Evolutionary conservation across 2,329 filamentous ascomycete species (phyloP), one percentile per base, ranked within the genome.

Genomic region (Colletotrichum cuscutae): DNA sequence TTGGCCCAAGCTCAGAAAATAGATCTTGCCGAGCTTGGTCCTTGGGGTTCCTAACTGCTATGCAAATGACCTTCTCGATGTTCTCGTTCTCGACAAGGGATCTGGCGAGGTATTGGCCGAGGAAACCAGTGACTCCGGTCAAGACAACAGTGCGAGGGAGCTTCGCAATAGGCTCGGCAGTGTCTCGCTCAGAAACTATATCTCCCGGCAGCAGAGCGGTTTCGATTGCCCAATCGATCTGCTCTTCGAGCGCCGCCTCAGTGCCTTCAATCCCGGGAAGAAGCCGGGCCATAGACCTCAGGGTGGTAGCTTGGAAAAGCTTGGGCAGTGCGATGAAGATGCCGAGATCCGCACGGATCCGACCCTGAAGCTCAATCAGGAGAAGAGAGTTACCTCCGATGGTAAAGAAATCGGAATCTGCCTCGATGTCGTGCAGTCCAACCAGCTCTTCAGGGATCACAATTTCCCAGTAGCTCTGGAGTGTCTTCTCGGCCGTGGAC

Each of bases 381-480:
- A 82, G 76, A 1, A 84, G 68, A 1, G 82, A 84, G 62, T 79
- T 83, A 5, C 82, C 83, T 22, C 83, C 83, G 3, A 79, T 63
- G 1, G 72, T 53, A 72, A 84, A 84, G 75, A 85, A 84, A 75
- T 84, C 79, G 0, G 82, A 77, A 1, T 72, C 49, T 3, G 68
- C 37, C 22, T 53, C 52, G 59, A 61, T 46, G 5, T 37, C 30
- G 13, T 42, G 32, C n/a, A 59, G 3, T 9, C 57, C 57, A 15
- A 42, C 12, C n/a, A 59, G 32, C 57, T 59, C 57, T 5, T 61
- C 59, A 4, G 59, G 59, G 13, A 49, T 30, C 12, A 61, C 59
- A 13, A 22, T 11, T 12, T 49, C 35, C 59, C 59, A 61, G 6
- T 28, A 28, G 13, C 22, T 7, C 8, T 37, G 13, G 9, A 61